Percentiles rank a stretch among this genome's conserved stretches.
Conservation (phyloP, 331 rosid species). For the Pyrus hybrid region DNA sequence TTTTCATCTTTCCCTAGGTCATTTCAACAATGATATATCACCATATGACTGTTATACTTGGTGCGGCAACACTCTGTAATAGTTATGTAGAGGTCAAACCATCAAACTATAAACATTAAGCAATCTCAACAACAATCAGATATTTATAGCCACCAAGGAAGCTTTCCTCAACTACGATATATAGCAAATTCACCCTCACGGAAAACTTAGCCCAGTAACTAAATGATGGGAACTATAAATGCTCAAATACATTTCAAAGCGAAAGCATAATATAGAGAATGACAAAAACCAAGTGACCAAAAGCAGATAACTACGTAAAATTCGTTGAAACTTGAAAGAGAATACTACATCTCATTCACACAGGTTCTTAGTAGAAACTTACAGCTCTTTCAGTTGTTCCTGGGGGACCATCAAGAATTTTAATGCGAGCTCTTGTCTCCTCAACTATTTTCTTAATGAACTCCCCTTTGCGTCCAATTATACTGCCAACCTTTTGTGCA, state of each 20-base stretch:
- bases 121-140: background rate
- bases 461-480: constrained; percentile 98
- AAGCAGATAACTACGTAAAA: background rate
- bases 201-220: background rate
- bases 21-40: background rate
- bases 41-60: background rate
- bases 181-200: background rate
- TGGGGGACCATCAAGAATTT: constrained; percentile 96
- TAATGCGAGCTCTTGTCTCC: constrained; percentile 92
- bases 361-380: constrained; percentile 26
- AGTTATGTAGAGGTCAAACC: background rate
- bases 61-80: background rate
- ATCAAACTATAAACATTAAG: background rate
- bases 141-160: background rate
- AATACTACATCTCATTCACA: background rate
- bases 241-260: background rate
- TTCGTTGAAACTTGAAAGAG: background rate
- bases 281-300: background rate
- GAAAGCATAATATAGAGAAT: background rate
- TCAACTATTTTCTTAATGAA: constrained; percentile 83
- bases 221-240: background rate
- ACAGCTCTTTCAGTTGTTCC: constrained; percentile 97
- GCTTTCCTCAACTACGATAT: background rate
- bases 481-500: constrained; percentile 92
- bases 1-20: background rate